Base-by-base conservation (phyloP, 2,329 filamentous ascomycete species). In the Neofusicoccum laricinum region DNA sequence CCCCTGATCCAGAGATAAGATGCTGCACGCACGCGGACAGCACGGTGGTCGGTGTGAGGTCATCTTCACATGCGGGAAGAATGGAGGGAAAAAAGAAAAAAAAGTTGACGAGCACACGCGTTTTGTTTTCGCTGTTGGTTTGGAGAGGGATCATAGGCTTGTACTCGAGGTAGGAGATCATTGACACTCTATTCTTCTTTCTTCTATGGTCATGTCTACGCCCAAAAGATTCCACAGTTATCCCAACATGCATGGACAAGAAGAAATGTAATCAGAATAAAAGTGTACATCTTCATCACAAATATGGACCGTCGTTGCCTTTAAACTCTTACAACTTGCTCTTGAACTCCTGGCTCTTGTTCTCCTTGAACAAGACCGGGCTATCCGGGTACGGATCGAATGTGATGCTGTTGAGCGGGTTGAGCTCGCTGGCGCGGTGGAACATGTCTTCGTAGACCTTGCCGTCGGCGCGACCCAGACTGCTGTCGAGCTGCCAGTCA, bases 361-460 rank as follows among this genome's bases (percentile, higher is more conserved):
- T 78, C 65, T 82, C 78, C 82, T 85, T 88, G 71, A 90, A 84
- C 70, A 90, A 70, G 3, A 84, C 81, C 66, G 80, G 79, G 65
- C 79, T 87, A 69, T 88, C 82, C 6, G 90, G 89, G 73, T 92
- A 90, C 0, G 89, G 89, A 69, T 93, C 89, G 64, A 92, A 86
- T 0, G 88, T 88, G 64, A 91, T 79, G 17, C 86, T 83, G 71
- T 93, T 93, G 49, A 93, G 78, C 1, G 90, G 90, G 71, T 93
- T 93, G 69, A 89, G 77, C 79, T 90, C 84, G 66, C 85, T 88
- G 0, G 90, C 90, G 14, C 90, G 80, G 71, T 87, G 80, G 78
- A 92, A 93, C 80, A 93, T 82, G 70, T 92, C 90, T 74, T 91
- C 88, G 69, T 93, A 93, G 1, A 92, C 90, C 70, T 89, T 88